These are phyloP conservation scores for Chrysoporthe puriensis DNA, from an alignment of 2,329 filamentous ascomycete species.

Conservation along the genomic window DNA sequence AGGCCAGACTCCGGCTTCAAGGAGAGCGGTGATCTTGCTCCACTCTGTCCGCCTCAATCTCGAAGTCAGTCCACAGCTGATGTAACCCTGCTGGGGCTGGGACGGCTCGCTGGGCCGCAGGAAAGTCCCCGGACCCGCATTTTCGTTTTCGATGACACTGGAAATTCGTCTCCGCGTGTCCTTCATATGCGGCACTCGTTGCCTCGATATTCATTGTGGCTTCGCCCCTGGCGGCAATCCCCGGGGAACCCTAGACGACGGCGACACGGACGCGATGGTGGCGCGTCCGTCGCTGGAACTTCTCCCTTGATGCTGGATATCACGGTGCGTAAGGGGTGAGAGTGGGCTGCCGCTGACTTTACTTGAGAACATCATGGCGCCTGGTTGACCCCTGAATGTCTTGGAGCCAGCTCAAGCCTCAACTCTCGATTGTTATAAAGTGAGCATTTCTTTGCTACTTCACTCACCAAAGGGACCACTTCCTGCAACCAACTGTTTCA, in stretches of 20 bases:
- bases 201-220: constrained; percentile 3
- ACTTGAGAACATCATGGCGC: neutral
- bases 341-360: neutral
- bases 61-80: neutral
- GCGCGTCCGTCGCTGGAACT: neutral
- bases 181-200: constrained; percentile 12
- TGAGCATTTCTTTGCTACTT: neutral
- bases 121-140: constrained; percentile 15
- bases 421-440: neutral
- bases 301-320: neutral
- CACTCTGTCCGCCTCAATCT: constrained; percentile 2
- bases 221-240: constrained; percentile 19
- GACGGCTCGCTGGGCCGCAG: neutral
- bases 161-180: constrained; percentile 12
- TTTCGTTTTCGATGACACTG: constrained; percentile 23
- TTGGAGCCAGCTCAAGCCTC: neutral
- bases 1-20: too few relatives aligned
- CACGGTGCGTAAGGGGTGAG: constrained; percentile 2
- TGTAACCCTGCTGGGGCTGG: neutral
- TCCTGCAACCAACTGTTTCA: neutral
- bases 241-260: neutral
- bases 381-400: neutral
- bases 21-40: neutral
- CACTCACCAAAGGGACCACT: neutral
- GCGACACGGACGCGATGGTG: neutral